These are phyloP conservation scores for Diospyros lotus DNA, from an alignment of 148 eudicot genomes.

Conservation along the genomic window DNA sequence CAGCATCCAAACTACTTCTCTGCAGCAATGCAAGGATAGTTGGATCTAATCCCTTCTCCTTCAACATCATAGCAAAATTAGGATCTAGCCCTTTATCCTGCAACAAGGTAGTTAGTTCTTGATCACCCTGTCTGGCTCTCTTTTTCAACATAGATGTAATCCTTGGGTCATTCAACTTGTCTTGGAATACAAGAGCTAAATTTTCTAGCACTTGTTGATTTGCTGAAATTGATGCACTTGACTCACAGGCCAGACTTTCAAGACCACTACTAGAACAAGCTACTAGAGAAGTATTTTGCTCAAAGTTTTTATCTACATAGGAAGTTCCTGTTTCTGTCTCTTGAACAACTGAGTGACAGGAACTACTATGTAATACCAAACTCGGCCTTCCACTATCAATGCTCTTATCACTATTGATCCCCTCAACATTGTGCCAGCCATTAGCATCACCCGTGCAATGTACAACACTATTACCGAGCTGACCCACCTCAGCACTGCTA, in stretches of 20 bases:
- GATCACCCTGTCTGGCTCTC: conserved; percentile 66
- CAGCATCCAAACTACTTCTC: conserved; percentile 99
- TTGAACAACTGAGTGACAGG: conserved; percentile 83
- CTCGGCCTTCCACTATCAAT: conserved; percentile 98
- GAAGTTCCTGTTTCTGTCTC: conserved; percentile 81
- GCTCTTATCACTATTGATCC: conserved; percentile 81
- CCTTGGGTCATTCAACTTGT: conserved; percentile 86
- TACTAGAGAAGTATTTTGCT: conserved; percentile 49
- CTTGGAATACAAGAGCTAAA: conserved; percentile 81
- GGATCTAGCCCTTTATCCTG: conserved; percentile 98
- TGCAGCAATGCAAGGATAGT: conserved; percentile 90
- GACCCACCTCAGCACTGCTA: conserved; percentile 93
- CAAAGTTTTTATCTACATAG: conserved; percentile 53
- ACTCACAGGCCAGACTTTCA: conserved; percentile 91
- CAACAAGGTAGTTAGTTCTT: conserved; percentile 69
- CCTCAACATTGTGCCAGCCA: conserved; percentile 76
- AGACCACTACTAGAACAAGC: conserved; percentile 79
- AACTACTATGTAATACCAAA: conserved; percentile 75
- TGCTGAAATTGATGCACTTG: conserved; percentile 72
- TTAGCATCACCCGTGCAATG: conserved; percentile 63
- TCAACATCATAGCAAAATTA: conserved; percentile 97
- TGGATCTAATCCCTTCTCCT: conserved; percentile 93
- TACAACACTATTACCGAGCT: conserved; percentile 63
- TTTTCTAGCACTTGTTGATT: conserved; percentile 71
- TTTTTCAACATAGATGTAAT: conserved; percentile 74